Base-by-base conservation (phyloP, 768 basidiomycete species). In the Leucosporidium yakuticum region DNA sequence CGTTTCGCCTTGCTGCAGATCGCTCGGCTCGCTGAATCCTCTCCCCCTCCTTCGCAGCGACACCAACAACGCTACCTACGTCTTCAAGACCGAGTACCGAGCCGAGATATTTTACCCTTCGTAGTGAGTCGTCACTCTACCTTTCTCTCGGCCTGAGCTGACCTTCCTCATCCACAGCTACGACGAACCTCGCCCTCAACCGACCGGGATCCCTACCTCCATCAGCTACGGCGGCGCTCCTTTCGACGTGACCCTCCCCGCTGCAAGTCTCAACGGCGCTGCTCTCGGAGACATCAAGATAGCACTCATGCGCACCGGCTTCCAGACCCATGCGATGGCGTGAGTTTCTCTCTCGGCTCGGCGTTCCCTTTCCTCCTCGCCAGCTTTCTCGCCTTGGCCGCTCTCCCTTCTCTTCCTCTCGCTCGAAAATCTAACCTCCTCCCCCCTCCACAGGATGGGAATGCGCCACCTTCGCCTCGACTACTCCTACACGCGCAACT, bases 291-390 rank as follows among this genome's bases (percentile, higher is more conserved):
- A 90, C 77, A 89, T 97, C 34, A 96, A 96, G 76, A 94, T 96
- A 59, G 93, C 92, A 20, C 96, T 96, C 84, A 84, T 98, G n/a
- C 85, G 98, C 31, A 94, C 96, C 11, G 98, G 96, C 79, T 98
- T 80, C 84, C 0, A 17, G 21, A 50, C 59, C n/a, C 58, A 65
- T 27, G 32, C n/a, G 1, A 29, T 31, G 23, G 39, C 39, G 39
- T 44, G 39, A 44, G 39, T 44, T 44, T 7, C 39, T 36, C 34
- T 5, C 34, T 44, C 39, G 39, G 39, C 39, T 44, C 39, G n/a
- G n/a, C n/a, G n/a, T n/a, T n/a, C n/a, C n/a, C n/a, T n/a, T n/a
- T 44, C 39, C 14, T 44, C 14, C 12, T 12, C 34, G 34, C 12
- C 34, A 5, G 34, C 39, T 15, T 15, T 15, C 39, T 8, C 39